Evolutionary conservation across 208 protist genomes (phyloP).

Genomic region (Acanthamoeba healyi): DNA sequence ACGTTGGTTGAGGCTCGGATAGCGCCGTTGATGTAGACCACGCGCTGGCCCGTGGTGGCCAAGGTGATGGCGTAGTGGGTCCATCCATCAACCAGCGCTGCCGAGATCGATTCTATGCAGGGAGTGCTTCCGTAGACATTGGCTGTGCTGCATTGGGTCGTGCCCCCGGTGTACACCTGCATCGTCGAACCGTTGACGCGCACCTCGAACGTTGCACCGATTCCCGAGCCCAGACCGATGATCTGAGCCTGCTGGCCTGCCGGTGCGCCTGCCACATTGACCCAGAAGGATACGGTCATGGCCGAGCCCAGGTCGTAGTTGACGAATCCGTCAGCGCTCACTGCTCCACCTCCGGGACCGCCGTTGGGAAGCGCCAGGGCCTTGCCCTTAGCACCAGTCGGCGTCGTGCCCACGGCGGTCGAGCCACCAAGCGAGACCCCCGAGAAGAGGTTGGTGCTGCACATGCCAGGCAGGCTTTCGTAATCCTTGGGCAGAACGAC

Average conservation of each 20-base stretch:
- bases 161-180: slow-evolving; percentile 65
- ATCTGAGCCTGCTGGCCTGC: slow-evolving; percentile 46
- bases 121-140: too few species aligned
- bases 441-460: slow-evolving; percentile 29
- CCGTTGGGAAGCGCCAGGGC: background rate
- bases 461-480: background rate
- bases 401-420: background rate
- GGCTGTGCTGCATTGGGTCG: slow-evolving; percentile 9
- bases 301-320: slow-evolving; percentile 58
- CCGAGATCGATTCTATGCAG: too few species aligned
- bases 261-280: background rate
- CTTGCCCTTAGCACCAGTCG: slow-evolving; percentile 15
- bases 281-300: slow-evolving; percentile 63
- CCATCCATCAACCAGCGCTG: background rate
- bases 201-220: slow-evolving; percentile 48
- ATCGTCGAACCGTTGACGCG: background rate
- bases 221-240: slow-evolving; percentile 17
- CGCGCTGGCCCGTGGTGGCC: background rate
- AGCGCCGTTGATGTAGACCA: slow-evolving; percentile 53
- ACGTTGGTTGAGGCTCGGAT: background rate
- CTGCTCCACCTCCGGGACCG: background rate
- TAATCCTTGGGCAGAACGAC: slow-evolving; percentile 28
- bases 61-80: slow-evolving; percentile 61
- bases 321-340: slow-evolving; percentile 63
- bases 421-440: background rate